Evolutionary conservation across 1,139 yeast genomes (phyloP), one percentile per base, ranked within the genome.

Genomic region (Saccharomyces hybrid): DNA sequence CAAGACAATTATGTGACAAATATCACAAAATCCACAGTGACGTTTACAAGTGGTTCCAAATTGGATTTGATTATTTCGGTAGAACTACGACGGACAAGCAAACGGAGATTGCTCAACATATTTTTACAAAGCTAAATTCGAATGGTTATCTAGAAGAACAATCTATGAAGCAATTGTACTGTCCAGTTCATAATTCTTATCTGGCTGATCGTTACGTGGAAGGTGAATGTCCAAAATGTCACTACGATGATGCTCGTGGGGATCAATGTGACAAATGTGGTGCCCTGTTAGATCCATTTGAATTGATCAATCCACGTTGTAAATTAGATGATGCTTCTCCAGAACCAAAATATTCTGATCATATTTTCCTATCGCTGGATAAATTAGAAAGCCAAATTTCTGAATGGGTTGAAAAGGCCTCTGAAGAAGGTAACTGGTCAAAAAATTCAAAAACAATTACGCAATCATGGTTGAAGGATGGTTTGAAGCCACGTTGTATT

Each of bases 201-300:
- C 78, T 93, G 61, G 99, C 99, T 54, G 99, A 93, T 71, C 80
- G 99, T 73, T 93, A 83, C 68, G 99, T 93, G 44, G 98, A 95
- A 75, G 99, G 99, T 62, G 88, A 84, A 52, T 93, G 99, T 76
- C 99, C 99, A 58, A 86, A 86, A 72, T 93, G 99, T 77, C 80
- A 78, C 48, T 93, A 90, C 68, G 96, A 87, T 60, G 99, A 93
- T 71, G 99, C 99, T 42, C 84, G 99, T 72, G 99, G 99, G 63
- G 99, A 93, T 71, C 99, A 93, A 76, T 93, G 99, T 80, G 99
- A 93, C 72, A 86, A 86, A 66, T 93, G 99, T 78, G 99, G 99
- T 59, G 75, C 77, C 57, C 78, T 93, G 61, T 78, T 95, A 64
- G 89, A 91, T 70, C 96, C 99, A 51, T 86, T 90, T 69, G 98